Percentiles rank a stretch among this genome's conserved stretches.
phyloP scores from a whole-genome alignment of 345 rosid species.

The Heritiera fomes region DNA sequence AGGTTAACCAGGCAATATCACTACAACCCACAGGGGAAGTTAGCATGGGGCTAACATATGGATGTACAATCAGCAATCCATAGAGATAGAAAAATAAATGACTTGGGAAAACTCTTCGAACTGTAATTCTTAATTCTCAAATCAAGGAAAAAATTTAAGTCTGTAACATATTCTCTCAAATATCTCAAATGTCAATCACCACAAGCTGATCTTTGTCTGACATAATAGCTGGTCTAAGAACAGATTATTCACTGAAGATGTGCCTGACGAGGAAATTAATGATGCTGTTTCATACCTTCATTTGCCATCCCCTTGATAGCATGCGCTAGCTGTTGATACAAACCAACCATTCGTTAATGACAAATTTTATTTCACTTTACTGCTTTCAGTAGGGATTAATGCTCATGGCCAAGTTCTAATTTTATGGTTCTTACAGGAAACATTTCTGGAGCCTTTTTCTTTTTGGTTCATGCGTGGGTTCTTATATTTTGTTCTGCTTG shows the following conservation, averaged over 20 bases:
- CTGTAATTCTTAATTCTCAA: not conserved
- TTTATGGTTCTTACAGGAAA: not conserved
- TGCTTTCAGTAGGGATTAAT: not conserved
- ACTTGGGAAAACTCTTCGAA: not conserved
- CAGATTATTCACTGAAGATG: not conserved
- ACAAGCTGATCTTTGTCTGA: not conserved
- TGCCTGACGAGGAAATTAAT: not conserved
- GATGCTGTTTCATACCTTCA: not conserved
- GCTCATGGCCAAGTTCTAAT: not conserved
- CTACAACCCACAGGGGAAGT: not conserved
- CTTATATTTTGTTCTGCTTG: not conserved
- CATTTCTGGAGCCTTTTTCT: not conserved
- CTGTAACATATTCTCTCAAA: not conserved
- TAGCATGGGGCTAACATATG: not conserved
- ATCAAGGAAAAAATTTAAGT: not conserved
- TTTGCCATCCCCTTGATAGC: not conserved
- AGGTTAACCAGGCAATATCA: not conserved
- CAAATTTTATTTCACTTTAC: not conserved
- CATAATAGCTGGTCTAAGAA: not conserved
- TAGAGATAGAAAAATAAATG: not conserved
- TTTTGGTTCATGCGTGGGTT: not conserved
- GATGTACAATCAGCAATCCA: not conserved
- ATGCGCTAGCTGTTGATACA: not conserved
- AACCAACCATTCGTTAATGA: not conserved
- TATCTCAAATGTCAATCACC: not conserved